Evolutionary conservation across 2,329 filamentous ascomycete genomes (phyloP).

Genomic region (Pseudocercospora eumusae): DNA sequence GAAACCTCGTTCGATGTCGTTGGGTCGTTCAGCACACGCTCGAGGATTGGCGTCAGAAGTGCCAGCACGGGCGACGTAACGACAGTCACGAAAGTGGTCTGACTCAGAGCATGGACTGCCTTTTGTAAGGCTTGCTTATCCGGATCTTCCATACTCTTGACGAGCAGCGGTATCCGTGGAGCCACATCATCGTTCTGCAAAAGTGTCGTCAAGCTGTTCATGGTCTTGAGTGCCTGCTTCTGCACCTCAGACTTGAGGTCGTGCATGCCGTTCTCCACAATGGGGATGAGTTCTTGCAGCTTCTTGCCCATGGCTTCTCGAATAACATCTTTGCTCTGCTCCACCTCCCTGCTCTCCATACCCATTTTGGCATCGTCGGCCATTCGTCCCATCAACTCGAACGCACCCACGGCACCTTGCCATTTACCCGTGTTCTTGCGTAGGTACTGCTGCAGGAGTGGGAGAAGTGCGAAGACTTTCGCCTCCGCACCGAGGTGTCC

Average conservation of each 20-base stretch:
- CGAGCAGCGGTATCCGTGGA: conserved; percentile 84
- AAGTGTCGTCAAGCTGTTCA: conserved; percentile 85
- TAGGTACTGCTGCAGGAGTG: conserved; percentile 73
- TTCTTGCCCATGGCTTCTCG: conserved; percentile 87
- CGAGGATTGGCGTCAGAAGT: conserved; percentile 88
- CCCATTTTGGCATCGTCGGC: conserved; percentile 90
- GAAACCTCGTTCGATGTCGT: conserved; percentile 90
- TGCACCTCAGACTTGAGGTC: conserved; percentile 84
- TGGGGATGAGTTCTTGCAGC: conserved; percentile 81
- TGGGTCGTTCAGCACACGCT: conserved; percentile 89
- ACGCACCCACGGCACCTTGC: conserved; percentile 90
- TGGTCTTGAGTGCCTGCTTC: conserved; percentile 89
- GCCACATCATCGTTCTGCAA: conserved; percentile 96
- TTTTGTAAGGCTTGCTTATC: conserved; percentile 86
- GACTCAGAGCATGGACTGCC: conserved; percentile 92
- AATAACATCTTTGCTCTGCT: conserved; percentile 82
- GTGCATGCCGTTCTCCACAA: conserved; percentile 93
- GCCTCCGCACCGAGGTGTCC: conserved; percentile 76
- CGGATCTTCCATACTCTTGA: conserved; percentile 94
- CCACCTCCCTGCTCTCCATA: conserved; percentile 79
- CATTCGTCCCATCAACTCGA: conserved; percentile 84
- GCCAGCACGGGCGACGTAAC: conserved; percentile 95
- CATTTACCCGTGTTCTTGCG: conserved; percentile 87
- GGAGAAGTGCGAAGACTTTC: conserved; percentile 78
- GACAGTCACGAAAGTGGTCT: conserved; percentile 97